A percentile compares a stretch with the other conserved stretches of the same genome.
These are phyloP conservation scores for Hyphopichia homilentoma DNA, from an alignment of 805 yeast genomes.

Conservation along the genomic window DNA sequence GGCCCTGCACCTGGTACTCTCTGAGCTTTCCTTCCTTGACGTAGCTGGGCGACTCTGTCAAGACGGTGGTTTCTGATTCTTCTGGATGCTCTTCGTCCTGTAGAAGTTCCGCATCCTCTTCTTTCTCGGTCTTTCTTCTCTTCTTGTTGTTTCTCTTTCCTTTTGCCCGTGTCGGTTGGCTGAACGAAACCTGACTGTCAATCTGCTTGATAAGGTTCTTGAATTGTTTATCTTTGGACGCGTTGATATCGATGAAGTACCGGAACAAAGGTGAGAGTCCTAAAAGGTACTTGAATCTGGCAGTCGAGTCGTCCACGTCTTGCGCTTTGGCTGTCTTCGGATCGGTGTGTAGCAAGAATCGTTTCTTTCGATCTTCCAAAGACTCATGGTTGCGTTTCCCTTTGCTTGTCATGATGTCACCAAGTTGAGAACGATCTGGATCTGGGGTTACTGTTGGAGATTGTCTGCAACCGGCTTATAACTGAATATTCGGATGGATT, in stretches of 20 bases:
- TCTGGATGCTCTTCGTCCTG: constrained; percentile 72
- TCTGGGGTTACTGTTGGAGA: neutral
- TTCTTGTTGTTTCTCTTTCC: constrained; percentile 33
- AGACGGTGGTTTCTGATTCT: constrained; percentile 53
- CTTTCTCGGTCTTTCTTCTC: constrained; percentile 87
- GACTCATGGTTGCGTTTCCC: constrained; percentile 10
- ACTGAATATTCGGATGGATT: constrained; percentile 1
- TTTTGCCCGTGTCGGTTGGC: constrained; percentile 19
- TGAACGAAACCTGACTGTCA: constrained; percentile 46
- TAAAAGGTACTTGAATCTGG: constrained; percentile 74
- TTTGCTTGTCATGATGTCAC: no score
- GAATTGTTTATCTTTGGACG: constrained; percentile 73
- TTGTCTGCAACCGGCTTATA: neutral
- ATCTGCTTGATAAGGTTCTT: constrained; percentile 55
- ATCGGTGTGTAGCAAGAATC: constrained; percentile 51
- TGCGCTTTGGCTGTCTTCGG: constrained; percentile 53
- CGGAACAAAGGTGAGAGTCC: constrained; percentile 84
- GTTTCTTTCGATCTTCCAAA: constrained; percentile 34
- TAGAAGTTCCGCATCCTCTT: constrained; percentile 90
- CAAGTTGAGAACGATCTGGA: no score
- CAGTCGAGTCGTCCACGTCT: constrained; percentile 62
- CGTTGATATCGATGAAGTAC: constrained; percentile 78
- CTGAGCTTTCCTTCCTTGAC: constrained; percentile 69
- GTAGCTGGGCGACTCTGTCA: constrained; percentile 82
- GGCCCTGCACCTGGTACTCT: constrained; percentile 91